Conservation (phyloP, 2,329 filamentous ascomycete genomes). For the Boeremia exigua region DNA sequence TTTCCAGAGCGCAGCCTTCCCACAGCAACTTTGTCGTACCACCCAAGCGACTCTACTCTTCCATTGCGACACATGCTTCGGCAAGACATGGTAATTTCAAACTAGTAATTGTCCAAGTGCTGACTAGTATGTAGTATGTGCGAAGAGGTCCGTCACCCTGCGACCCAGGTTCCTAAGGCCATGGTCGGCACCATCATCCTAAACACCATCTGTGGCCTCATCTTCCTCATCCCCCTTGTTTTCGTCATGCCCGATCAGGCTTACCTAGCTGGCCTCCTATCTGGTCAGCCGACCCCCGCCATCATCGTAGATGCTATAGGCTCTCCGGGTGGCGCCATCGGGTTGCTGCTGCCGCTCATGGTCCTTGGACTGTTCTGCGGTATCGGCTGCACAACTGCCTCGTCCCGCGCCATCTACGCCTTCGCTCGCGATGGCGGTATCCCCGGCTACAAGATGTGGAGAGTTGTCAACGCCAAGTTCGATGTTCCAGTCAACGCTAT, state of each 20-base stretch:
- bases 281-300: constrained; percentile 67
- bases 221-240: constrained; percentile 72
- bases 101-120: constrained; percentile 23
- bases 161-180: constrained; percentile 73
- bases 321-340: constrained; percentile 66
- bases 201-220: constrained; percentile 69
- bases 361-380: constrained; percentile 71
- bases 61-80: constrained; percentile 27
- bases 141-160: constrained; percentile 71
- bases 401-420: constrained; percentile 71
- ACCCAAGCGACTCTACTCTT: constrained; percentile 22
- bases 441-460: constrained; percentile 67
- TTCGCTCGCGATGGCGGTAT: constrained; percentile 75
- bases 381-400: constrained; percentile 71
- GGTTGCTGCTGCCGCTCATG: constrained; percentile 67
- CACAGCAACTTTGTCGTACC: constrained; percentile 19
- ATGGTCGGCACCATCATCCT: constrained; percentile 72
- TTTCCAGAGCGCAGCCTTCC: constrained; percentile 25
- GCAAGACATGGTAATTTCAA: constrained; percentile 24
- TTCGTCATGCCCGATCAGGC: constrained; percentile 72
- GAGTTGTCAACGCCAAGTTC: constrained; percentile 65
- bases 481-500: constrained; percentile 74
- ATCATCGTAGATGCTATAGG: constrained; percentile 70
- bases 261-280: constrained; percentile 59
- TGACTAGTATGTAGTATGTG: constrained; percentile 65